Base-by-base conservation (phyloP, 495 filamentous ascomycete species). In the Penicillium lagena region DNA sequence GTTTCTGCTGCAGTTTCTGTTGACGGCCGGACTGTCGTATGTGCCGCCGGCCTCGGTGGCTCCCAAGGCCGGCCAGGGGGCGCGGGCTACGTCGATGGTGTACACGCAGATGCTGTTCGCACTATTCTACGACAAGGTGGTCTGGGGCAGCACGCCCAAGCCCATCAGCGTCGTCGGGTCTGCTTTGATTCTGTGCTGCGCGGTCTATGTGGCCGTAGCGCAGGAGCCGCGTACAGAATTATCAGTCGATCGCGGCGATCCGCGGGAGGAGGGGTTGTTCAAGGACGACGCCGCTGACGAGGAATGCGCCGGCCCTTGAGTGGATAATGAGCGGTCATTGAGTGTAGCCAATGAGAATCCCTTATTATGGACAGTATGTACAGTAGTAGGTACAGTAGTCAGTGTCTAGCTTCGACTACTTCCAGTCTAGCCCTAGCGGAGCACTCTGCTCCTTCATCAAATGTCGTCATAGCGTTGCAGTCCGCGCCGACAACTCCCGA, bases 101-200 rank as follows among this genome's bases (percentile, higher is more conserved):
- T 97, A 95, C 58, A 88, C 82, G 36, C 86, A 94, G 60, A 91
- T 97, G 86, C 59, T 97, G 31, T 96, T 95, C 60, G 90, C 91
- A 9, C 68, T 95, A 12, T 77, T 77, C 11, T 90, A 89, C 56
- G 91, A 97, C 58, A 79, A 81, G 45, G 66, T 85, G 39, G 67
- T 96, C 10, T 96, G 85, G 72, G 84, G 85, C 1, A 79, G 75
- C 17, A 79, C 72, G 11, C 83, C 93, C 39, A 78, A 79, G 12
- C 54, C 71, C 29, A 63, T 81, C 50, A 89, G 84, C 42, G 74
- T 90, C 45, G 59, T 76, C 1, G 91, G 91, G 7, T 89, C 85
- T 32, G 81, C 71, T 28, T 55, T 96, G 49, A 95, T 97, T 47
- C 59, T 96, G 27, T 83, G 81, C 7, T 83, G 84, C 51, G 90